phyloP scores from a whole-genome alignment of 352 stramenopile species.

The Pythium vanterpoolii region DNA sequence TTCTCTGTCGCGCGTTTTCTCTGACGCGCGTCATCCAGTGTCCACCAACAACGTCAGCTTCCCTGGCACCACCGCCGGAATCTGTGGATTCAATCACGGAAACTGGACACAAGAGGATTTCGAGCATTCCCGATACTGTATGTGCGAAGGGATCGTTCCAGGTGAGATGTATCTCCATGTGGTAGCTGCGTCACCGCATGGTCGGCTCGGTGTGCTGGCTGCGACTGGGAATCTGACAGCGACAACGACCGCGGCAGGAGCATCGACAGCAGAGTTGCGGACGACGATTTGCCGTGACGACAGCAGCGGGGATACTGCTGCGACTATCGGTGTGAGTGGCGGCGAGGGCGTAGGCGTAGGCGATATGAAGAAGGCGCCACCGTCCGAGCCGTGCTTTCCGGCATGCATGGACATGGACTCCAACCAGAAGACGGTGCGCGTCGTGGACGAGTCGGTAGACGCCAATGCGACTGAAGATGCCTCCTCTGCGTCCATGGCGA shows the following conservation, averaged over 20 bases:
- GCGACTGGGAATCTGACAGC: not conserved
- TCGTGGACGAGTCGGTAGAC: not conserved
- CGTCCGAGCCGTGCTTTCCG: conserved; percentile 14
- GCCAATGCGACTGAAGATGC: not conserved
- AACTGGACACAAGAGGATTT: not conserved
- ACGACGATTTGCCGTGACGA: not conserved
- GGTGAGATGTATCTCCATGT: conserved; percentile 8
- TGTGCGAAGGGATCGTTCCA: conserved; percentile 10
- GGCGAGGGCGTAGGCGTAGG: not conserved
- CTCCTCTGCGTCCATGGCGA: not conserved
- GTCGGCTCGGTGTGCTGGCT: not conserved
- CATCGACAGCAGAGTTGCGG: not conserved
- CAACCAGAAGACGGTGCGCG: conserved; percentile 4
- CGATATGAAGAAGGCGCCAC: not conserved
- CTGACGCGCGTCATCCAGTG: not conserved
- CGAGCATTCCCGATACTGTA: no score
- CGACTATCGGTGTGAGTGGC: not conserved
- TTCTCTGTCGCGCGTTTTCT: not conserved
- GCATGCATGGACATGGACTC: conserved; percentile 14
- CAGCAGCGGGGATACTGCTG: not conserved
- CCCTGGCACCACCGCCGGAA: not conserved
- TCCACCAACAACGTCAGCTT: not conserved
- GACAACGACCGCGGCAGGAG: not conserved
- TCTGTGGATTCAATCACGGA: not conserved
- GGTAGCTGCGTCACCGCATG: not conserved